A percentile compares a stretch with the other conserved stretches of the same genome.
These are phyloP conservation scores for Sesbania bispinosa DNA, from an alignment of 306 rosid species.

Conservation along the genomic window DNA sequence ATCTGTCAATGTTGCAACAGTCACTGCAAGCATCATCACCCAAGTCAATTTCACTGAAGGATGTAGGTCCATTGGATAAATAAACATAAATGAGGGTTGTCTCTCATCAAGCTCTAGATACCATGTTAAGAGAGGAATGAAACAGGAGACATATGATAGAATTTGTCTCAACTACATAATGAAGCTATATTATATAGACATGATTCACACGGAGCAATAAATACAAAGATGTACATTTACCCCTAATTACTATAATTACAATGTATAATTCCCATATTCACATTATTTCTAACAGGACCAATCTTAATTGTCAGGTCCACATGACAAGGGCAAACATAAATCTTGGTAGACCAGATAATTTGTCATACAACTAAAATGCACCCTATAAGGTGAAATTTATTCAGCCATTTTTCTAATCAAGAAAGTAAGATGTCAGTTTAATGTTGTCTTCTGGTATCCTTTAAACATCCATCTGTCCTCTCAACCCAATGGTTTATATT, in stretches of 20 bases:
- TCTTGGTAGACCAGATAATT: not conserved
- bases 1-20: slow-evolving; percentile 82
- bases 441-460: not conserved
- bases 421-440: not conserved
- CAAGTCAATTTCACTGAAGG: slow-evolving; percentile 26
- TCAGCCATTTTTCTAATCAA: not conserved
- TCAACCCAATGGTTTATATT: not conserved
- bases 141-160: no score
- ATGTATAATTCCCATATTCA: no score
- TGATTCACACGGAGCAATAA: no score
- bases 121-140: no score
- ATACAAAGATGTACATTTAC: no score
- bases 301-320: not conserved
- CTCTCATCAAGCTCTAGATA: no score
- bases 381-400: not conserved
- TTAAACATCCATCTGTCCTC: slow-evolving; percentile 14
- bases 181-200: no score
- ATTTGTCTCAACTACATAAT: no score
- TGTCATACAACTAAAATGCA: not conserved
- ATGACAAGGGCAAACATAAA: not conserved
- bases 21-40: slow-evolving; percentile 55
- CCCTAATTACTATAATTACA: no score
- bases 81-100: no score
- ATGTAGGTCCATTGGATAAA: no score
- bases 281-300: slow-evolving; percentile 2